These are phyloP conservation scores for Backusella australiensis DNA, from an alignment of 192 early-diverging fungal genomes.

Conservation along the genomic window DNA sequence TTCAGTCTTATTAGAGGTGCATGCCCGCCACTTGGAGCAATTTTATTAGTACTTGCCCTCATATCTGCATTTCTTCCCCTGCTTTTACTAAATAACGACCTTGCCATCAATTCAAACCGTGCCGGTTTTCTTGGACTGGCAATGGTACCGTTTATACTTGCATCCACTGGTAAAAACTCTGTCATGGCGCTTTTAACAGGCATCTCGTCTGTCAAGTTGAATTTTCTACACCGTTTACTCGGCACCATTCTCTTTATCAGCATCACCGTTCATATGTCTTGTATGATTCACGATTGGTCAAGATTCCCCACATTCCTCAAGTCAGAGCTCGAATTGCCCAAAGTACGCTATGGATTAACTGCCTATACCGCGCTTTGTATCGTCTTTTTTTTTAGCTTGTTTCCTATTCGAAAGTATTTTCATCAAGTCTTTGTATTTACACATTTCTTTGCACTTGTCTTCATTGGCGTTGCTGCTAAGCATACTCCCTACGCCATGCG, in stretches of 20 bases:
- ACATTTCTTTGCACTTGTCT: constrained; percentile 42
- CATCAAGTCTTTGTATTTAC: constrained; percentile 48
- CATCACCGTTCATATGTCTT: constrained; percentile 47
- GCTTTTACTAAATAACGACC: constrained; percentile 34
- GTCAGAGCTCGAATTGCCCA: constrained; percentile 21
- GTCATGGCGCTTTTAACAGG: constrained; percentile 41
- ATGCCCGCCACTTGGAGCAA: constrained; percentile 38
- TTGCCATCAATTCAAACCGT: constrained; percentile 46
- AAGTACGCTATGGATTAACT: constrained; percentile 47
- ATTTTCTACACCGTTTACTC: constrained; percentile 43
- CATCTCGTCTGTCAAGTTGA: constrained; percentile 44
- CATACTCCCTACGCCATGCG: constrained; percentile 59
- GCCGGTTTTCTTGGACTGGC: constrained; percentile 46
- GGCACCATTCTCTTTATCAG: constrained; percentile 37
- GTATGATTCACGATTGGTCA: constrained; percentile 41
- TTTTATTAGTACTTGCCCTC: constrained; percentile 33
- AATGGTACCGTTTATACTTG: constrained; percentile 49
- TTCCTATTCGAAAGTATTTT: constrained; percentile 42
- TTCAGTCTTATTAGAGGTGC: constrained; percentile 34
- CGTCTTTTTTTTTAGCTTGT: constrained; percentile 46
- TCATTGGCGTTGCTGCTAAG: constrained; percentile 43
- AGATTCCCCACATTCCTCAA: constrained; percentile 23
- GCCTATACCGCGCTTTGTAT: constrained; percentile 45
- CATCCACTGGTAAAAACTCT: constrained; percentile 50
- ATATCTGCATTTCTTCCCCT: constrained; percentile 35